These are phyloP conservation scores for Apocynum venetum DNA, from an alignment of 257 asterid species.

Conservation along the genomic window DNA sequence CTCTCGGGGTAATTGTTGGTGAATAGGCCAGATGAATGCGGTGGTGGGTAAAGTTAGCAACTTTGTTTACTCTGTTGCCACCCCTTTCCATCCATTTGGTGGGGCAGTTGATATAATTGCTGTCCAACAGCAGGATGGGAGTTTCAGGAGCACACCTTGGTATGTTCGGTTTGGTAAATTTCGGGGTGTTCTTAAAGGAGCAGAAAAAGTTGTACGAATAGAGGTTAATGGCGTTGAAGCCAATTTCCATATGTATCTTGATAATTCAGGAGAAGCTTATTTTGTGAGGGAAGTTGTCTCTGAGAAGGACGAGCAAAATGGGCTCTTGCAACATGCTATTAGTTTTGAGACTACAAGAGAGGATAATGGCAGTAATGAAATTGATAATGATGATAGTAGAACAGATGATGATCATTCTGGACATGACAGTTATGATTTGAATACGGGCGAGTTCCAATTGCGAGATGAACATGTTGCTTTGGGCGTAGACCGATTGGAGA, in stretches of 20 bases:
- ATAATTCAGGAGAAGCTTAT: conserved; percentile 88
- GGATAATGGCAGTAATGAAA: conserved; percentile 21
- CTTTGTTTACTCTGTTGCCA: conserved; percentile 83
- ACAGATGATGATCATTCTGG: conserved; percentile 34
- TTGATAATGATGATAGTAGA: conserved; percentile 23
- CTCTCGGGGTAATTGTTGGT: conserved; percentile 23
- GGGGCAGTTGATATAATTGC: conserved; percentile 92
- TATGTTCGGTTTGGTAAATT: conserved; percentile 89
- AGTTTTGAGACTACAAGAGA: conserved; percentile 31
- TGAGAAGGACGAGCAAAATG: conserved; percentile 32
- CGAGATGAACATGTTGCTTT: conserved; percentile 64
- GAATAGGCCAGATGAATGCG: conserved; percentile 51
- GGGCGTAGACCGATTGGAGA: conserved; percentile 60
- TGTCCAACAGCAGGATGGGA: conserved; percentile 77
- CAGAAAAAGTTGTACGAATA: conserved; percentile 71
- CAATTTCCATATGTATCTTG: conserved; percentile 75
- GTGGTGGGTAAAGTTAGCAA: conserved; percentile 77
- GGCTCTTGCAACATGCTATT: conserved; percentile 32
- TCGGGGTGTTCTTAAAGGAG: conserved; percentile 87
- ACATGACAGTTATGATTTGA: conserved; percentile 34
- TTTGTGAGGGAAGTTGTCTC: conserved; percentile 60
- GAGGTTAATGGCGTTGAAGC: conserved; percentile 87
- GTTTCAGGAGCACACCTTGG: conserved; percentile 88
- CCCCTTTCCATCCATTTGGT: conserved; percentile 95
- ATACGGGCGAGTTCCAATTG: conserved; percentile 40